Conservation (phyloP, 108 stramenopile genomes). For the Conticribra guillardii region DNA sequence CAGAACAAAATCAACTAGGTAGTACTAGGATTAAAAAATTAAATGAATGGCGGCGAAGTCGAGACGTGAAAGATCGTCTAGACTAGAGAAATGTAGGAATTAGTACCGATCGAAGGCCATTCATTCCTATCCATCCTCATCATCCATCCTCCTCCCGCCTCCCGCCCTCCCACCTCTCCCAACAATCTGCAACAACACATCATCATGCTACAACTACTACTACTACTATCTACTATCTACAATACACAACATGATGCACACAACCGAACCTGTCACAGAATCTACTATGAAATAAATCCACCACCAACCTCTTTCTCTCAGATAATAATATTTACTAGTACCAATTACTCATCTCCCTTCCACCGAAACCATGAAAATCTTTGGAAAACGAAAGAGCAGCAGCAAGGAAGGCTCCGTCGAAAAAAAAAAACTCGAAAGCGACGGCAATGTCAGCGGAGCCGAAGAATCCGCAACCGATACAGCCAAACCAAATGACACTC, state of each 20-base stretch:
- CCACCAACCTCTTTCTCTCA: not conserved
- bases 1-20: no score
- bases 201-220: no score
- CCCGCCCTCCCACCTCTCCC: not conserved
- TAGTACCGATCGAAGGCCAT: no score
- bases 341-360: not conserved
- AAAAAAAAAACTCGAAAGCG: not conserved
- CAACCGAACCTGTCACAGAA: no score
- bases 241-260: no score
- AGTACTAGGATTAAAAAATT: no score
- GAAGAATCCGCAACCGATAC: constrained; percentile 1
- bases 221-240: no score
- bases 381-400: constrained; percentile 6
- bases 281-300: no score
- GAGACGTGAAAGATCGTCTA: no score
- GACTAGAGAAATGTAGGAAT: no score
- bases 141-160: not conserved
- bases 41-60: no score
- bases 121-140: not conserved
- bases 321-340: not conserved
- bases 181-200: not conserved
- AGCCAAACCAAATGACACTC: not conserved
- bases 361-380: not conserved
- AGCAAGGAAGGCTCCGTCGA: not conserved
- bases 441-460: not conserved